Conservation (phyloP, 2,329 filamentous ascomycete species). For the Diplodia corticola region DNA sequence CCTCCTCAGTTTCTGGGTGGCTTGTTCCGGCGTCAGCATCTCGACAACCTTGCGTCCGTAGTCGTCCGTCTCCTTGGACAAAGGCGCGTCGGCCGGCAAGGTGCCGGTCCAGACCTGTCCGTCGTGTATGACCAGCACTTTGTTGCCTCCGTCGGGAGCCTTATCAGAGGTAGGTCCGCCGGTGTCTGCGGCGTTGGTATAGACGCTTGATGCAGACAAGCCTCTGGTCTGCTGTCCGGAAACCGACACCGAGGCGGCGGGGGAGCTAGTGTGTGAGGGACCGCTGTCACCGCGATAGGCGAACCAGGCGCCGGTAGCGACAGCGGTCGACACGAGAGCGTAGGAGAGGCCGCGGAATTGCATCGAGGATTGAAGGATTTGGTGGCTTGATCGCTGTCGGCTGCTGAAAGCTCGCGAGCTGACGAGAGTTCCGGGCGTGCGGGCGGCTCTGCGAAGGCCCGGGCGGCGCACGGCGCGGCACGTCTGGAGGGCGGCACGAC, state of each 20-base stretch:
- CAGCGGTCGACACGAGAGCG: conserved; percentile 67
- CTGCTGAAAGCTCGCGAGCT: conserved; percentile 49
- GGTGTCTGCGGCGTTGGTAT: conserved; percentile 28
- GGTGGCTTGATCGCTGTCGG: conserved; percentile 34
- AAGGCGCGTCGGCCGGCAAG: conserved; percentile 79
- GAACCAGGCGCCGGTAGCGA: conserved; percentile 76
- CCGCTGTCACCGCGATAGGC: conserved; percentile 55
- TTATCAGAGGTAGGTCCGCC: conserved; percentile 33
- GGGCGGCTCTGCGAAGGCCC: conserved; percentile 60
- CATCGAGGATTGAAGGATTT: conserved; percentile 68
- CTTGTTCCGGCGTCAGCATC: conserved; percentile 95
- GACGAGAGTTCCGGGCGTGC: conserved; percentile 46
- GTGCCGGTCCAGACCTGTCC: conserved; percentile 88
- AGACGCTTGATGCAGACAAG: conserved; percentile 32
- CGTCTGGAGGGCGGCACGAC: conserved; percentile 68
- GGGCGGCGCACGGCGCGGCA: conserved; percentile 68
- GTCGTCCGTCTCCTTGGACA: conserved; percentile 85
- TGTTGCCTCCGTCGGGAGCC: conserved; percentile 56
- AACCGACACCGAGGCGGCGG: conserved; percentile 25
- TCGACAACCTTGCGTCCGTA: conserved; percentile 84
- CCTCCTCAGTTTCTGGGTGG: conserved; percentile 81
- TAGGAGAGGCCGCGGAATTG: conserved; percentile 68
- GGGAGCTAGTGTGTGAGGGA: conserved; percentile 23
- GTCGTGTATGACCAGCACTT: conserved; percentile 82
- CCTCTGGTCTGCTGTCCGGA: conserved; percentile 34